These are phyloP conservation scores for Prunus persica DNA, from an alignment of 306 rosid species.

Conservation along the genomic window Prunus_persica_NCBIv2 NC_034015.1:19238501-19239000, in stretches of 20 bases:
- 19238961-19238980: too few species aligned
- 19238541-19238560: not conserved
- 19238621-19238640: not conserved
- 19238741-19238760: not conserved
- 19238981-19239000: too few species aligned
- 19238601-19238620: not conserved
- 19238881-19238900: too few species aligned
- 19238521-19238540: not conserved
- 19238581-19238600: not conserved
- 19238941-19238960: too few species aligned
- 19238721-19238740: not conserved
- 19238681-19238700: too few species aligned
- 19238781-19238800: not conserved
- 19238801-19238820: not conserved
- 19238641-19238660: not conserved
- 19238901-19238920: too few species aligned
- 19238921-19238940: too few species aligned
- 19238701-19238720: not conserved
- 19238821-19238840: not conserved
- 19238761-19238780: not conserved
- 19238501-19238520: not conserved
- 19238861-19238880: too few species aligned
- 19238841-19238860: not conserved
- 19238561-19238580: not conserved
- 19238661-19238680: too few species aligned